Percentiles rank a stretch among this genome's conserved stretches.
Conservation (phyloP, 2,329 filamentous ascomycete genomes). For the Phoma sp. region DNA sequence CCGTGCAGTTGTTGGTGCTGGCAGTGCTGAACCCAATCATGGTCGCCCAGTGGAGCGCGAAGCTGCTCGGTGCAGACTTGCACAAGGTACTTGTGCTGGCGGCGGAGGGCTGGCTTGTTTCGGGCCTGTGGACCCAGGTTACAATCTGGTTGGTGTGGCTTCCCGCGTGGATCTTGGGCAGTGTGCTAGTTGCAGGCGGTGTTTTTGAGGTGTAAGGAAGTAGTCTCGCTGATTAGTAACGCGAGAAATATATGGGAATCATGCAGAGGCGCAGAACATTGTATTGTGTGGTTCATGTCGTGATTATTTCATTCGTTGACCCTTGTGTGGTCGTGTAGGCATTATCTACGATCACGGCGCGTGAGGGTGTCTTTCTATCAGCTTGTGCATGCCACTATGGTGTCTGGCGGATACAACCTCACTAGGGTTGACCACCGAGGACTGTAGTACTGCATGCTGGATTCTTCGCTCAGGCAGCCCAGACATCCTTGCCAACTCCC, state of each 20-base stretch:
- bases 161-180: constrained; percentile 81
- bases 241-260: not conserved
- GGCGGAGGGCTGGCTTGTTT: constrained; percentile 87
- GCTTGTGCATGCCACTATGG: constrained; percentile 7
- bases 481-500: constrained; percentile 89
- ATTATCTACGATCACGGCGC: constrained; percentile 28
- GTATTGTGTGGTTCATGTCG: not conserved
- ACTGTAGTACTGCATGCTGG: not conserved
- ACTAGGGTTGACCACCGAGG: not conserved
- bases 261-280: not conserved
- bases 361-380: constrained; percentile 8
- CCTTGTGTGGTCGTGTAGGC: constrained; percentile 8
- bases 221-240: not conserved
- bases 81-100: constrained; percentile 70
- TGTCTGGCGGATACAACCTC: constrained; percentile 1
- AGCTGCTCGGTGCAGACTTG: constrained; percentile 48
- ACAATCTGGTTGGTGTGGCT: constrained; percentile 96
- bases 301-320: constrained; percentile 23
- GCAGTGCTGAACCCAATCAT: constrained; percentile 42
- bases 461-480: constrained; percentile 67
- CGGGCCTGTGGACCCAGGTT: constrained; percentile 86
- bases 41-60: constrained; percentile 36
- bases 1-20: constrained; percentile 28
- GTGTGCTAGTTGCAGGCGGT: constrained; percentile 38
- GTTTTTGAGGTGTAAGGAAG: constrained; percentile 14